Base-by-base conservation (phyloP, 2,329 filamentous ascomycete species). In the Scedosporium aurantiacum region DNA sequence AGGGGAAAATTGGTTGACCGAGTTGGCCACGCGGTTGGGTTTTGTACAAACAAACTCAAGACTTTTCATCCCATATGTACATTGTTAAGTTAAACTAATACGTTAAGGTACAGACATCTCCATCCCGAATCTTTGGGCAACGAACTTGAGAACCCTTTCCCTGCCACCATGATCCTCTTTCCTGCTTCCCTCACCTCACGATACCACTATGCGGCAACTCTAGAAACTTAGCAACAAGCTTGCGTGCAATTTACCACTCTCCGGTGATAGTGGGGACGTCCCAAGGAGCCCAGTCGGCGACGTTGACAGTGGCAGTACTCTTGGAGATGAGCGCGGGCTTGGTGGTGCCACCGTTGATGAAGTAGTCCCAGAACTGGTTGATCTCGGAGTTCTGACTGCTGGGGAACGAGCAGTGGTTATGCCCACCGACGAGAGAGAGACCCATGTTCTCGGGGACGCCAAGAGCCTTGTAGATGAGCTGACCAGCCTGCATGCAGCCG, bases 361-460 rank as follows among this genome's bases (percentile, higher is more conserved):
- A 84, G 69, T 79, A 79, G 72, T 79, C 77, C 69, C 84, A 79
- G 70, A 79, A 85, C 5, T 76, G 74, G 47, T 72, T 79, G 41
- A 85, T 73, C 45, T 83, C 80, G 41, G 74, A 64, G 65, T 78
- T 73, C 72, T 83, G 79, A 32, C 75, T 72, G 50, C 74, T 74
- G 16, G 79, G 82, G 72, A 85, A 84, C 67, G 71, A 68, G 70
- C 82, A 85, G 68, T 85, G 82, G 63, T 72, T 72, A 69, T 84
- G 79, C 63, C 77, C 77, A 43, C 79, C 80, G 40, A 79, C 73
- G 66, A 83, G 76, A 40, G 79, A 81, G 70, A 82, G 82, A 2
- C 82, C 82, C 79, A 84, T 82, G 70, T 80, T 77, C 65, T 78
- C 78, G 16, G 78, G 75, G 1, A 74, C 77, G 62, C 80, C 82